A percentile compares a stretch with the other conserved stretches of the same genome.
phyloP scores from a whole-genome alignment of 2,329 filamentous ascomycete species.

The Gnomoniopsis smithogilvyi region DNA sequence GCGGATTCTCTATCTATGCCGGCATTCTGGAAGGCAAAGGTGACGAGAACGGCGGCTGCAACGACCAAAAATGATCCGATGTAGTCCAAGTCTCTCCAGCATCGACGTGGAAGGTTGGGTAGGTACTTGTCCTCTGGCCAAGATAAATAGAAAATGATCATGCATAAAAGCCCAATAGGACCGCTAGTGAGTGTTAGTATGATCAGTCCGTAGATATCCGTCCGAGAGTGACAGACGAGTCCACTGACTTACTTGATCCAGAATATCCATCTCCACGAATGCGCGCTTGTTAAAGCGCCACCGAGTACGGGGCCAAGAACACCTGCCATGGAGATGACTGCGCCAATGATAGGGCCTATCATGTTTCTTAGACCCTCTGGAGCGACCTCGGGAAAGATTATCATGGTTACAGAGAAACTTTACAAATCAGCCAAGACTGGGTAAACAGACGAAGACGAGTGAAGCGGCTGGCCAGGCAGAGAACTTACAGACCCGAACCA shows the following conservation, averaged over 20 bases:
- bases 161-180: constrained; percentile 45
- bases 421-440: not conserved
- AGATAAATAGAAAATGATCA: constrained; percentile 42
- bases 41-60: constrained; percentile 49
- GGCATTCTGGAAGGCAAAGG: constrained; percentile 56
- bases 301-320: constrained; percentile 51
- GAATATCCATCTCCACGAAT: constrained; percentile 54
- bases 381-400: constrained; percentile 49
- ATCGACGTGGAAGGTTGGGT: constrained; percentile 33
- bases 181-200: constrained; percentile 35
- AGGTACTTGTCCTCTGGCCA: constrained; percentile 47
- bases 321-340: constrained; percentile 45
- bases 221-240: not conserved
- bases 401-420: constrained; percentile 52
- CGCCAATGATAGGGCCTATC: constrained; percentile 45
- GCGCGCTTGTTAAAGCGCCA: constrained; percentile 46
- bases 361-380: constrained; percentile 37
- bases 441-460: constrained; percentile 28
- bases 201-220: too few species aligned
- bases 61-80: constrained; percentile 52
- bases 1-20: constrained; percentile 26
- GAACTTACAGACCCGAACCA: constrained; percentile 39
- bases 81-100: constrained; percentile 51
- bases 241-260: constrained; percentile 51
- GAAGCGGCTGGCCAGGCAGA: too few species aligned